phyloP scores from a whole-genome alignment of 176 grass and related monocot species.

The Cymbopogon citratus region DNA sequence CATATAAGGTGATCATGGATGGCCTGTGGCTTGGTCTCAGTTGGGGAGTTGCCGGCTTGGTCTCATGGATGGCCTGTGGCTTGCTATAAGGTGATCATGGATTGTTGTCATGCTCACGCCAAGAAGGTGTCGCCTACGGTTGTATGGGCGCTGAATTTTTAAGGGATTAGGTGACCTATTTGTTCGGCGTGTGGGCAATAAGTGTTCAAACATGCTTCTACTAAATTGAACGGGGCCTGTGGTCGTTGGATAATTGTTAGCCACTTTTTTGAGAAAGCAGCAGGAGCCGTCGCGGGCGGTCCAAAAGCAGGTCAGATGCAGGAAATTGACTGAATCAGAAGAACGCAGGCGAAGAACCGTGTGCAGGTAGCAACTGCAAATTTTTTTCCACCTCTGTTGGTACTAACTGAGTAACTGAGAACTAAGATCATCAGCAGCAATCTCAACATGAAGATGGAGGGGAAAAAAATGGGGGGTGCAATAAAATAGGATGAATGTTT shows the following conservation, averaged over 20 bases:
- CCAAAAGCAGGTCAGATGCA: constrained; percentile 18
- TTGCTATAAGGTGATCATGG: too few species aligned
- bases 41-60: too few species aligned
- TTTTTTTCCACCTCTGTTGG: background rate
- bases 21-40: too few species aligned
- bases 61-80: too few species aligned
- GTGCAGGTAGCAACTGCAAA: background rate
- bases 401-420: too few species aligned
- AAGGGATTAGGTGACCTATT: constrained; percentile 31
- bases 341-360: background rate
- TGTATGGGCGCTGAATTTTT: background rate
- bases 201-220: constrained; percentile 14
- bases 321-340: constrained; percentile 26
- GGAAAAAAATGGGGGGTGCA: background rate
- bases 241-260: constrained; percentile 33
- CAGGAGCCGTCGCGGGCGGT: background rate
- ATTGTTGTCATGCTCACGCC: constrained; percentile 13
- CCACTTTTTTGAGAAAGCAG: background rate
- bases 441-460: background rate
- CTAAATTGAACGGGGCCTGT: constrained; percentile 3
- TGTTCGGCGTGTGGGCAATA: constrained; percentile 34
- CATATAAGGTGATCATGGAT: too few species aligned
- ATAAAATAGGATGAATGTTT: too few species aligned
- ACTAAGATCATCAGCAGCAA: background rate
- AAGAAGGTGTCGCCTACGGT: constrained; percentile 1